Percentiles rank a stretch among this genome's conserved stretches.
Evolutionary conservation across 805 yeast genomes (phyloP).

Genomic region (Wickerhamomyces rabaulensis): DNA sequence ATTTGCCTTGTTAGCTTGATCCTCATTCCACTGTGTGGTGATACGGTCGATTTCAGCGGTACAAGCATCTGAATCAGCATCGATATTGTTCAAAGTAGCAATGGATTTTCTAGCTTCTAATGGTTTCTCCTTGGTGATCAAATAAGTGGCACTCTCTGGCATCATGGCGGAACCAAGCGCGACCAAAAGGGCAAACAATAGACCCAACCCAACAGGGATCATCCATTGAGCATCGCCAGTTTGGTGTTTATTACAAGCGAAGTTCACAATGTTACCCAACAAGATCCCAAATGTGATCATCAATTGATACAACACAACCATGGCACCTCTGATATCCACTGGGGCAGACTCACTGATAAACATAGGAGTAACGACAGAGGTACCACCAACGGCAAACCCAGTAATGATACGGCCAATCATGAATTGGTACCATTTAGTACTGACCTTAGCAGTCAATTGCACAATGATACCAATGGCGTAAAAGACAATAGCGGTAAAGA

Average conservation of each 20-base stretch:
- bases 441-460: conserved; percentile 44
- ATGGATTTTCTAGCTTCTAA: conserved; percentile 53
- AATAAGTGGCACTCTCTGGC: conserved; percentile 70
- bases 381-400: conserved; percentile 74
- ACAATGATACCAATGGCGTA: conserved; percentile 58
- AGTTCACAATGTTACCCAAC: conserved; percentile 63
- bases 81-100: conserved; percentile 46
- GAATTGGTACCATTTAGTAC: conserved; percentile 53
- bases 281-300: conserved; percentile 69
- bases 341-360: conserved; percentile 69
- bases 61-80: conserved; percentile 40
- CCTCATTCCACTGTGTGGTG: conserved; percentile 38
- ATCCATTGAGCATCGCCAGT: conserved; percentile 63
- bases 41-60: conserved; percentile 44
- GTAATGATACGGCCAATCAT: conserved; percentile 60
- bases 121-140: conserved; percentile 32
- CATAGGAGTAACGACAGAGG: conserved; percentile 73
- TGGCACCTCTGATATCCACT: conserved; percentile 63
- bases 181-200: conserved; percentile 32
- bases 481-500: conserved; percentile 47
- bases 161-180: conserved; percentile 46
- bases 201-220: conserved; percentile 52
- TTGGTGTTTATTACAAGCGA: conserved; percentile 41
- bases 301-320: conserved; percentile 66
- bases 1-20: conserved; percentile 42